These are phyloP conservation scores for Candida tetrigidarum DNA, from an alignment of 1,139 yeast species.

Conservation along the genomic window DNA sequence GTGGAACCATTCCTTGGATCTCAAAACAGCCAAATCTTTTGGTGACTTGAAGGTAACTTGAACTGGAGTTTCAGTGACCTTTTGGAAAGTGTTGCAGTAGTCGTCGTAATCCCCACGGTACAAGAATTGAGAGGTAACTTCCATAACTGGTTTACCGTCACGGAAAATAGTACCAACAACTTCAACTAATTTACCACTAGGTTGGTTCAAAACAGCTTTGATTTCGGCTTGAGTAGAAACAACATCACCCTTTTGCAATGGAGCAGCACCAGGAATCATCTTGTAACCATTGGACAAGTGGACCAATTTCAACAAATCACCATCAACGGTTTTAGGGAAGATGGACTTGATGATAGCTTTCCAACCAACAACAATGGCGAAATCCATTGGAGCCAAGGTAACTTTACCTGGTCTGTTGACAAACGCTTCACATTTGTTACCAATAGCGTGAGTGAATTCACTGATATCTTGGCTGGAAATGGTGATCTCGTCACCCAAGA, in stretches of 20 bases:
- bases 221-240: slow-evolving; percentile 85
- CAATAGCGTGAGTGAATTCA: slow-evolving; percentile 96
- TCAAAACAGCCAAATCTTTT: slow-evolving; percentile 91
- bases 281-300: slow-evolving; percentile 95
- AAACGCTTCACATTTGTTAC: slow-evolving; percentile 96
- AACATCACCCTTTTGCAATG: slow-evolving; percentile 85
- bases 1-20: slow-evolving; percentile 98
- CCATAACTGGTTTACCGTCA: slow-evolving; percentile 82
- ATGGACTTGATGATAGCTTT: slow-evolving; percentile 95
- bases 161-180: slow-evolving; percentile 90
- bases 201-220: slow-evolving; percentile 86
- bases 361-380: slow-evolving; percentile 99
- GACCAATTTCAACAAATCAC: slow-evolving; percentile 91
- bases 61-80: slow-evolving; percentile 84
- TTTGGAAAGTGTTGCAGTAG: slow-evolving; percentile 91
- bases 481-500: slow-evolving; percentile 70
- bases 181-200: slow-evolving; percentile 94
- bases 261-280: slow-evolving; percentile 91
- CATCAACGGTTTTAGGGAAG: slow-evolving; percentile 96
- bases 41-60: slow-evolving; percentile 73
- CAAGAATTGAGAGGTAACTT: slow-evolving; percentile 92
- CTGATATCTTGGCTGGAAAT: slow-evolving; percentile 81
- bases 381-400: slow-evolving; percentile 97
- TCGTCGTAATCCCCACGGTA: slow-evolving; percentile 93
- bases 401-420: slow-evolving; percentile 86